phyloP scores from a whole-genome alignment of 768 basidiomycete species.

The Mycena sanguinolenta region DNA sequence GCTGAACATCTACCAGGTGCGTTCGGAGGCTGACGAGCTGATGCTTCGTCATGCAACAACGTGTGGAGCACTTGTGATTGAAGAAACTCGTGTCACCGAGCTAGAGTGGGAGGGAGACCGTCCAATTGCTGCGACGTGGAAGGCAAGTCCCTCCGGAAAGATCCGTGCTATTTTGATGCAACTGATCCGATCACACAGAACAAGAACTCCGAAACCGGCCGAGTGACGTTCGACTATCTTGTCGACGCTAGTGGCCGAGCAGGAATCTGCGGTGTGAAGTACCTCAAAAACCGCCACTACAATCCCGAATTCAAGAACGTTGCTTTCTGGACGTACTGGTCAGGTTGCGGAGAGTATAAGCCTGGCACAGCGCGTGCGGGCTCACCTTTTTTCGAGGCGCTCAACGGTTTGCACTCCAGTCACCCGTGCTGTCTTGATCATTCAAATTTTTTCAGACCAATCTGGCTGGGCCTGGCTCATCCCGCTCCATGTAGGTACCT shows the following conservation, averaged over 20 bases:
- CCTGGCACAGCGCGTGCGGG: background rate
- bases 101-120: slow-evolving; percentile 15
- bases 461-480: background rate
- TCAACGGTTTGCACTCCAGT: background rate
- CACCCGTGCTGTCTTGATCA: background rate
- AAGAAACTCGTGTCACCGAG: slow-evolving; percentile 34
- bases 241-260: slow-evolving; percentile 5
- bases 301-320: background rate
- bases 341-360: background rate
- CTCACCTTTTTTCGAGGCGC: background rate
- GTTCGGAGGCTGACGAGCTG: slow-evolving; percentile 40
- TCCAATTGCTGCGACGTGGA: background rate
- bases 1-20: background rate
- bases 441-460: background rate
- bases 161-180: background rate
- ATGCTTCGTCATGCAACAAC: slow-evolving; percentile 39
- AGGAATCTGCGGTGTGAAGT: background rate
- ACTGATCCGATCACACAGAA: background rate
- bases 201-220: background rate
- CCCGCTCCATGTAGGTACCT: background rate
- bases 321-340: slow-evolving; percentile 1
- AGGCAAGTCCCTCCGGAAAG: background rate
- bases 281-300: background rate
- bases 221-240: slow-evolving; percentile 5
- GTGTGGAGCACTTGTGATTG: slow-evolving; percentile 35